Percentiles rank a stretch among this genome's conserved stretches.
Conservation (phyloP, 2,329 filamentous ascomycete genomes). For the Nemania diffusa region DNA sequence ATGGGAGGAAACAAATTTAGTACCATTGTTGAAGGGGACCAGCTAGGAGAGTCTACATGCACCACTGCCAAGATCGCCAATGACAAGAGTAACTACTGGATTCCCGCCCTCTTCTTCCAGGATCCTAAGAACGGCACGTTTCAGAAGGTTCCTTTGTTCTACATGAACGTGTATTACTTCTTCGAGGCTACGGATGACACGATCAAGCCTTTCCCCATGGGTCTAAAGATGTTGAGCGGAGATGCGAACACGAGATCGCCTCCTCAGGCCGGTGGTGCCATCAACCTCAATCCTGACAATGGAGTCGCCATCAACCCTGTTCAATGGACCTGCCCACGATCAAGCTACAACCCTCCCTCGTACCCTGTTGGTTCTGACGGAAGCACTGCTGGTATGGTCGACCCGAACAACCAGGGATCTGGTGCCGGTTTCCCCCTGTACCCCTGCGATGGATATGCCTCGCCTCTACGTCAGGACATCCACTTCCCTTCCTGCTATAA, state of each 20-base stretch:
- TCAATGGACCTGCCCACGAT: conserved; percentile 70
- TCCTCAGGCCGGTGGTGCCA: conserved; percentile 62
- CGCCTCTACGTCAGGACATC: conserved; percentile 72
- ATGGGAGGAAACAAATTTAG: conserved; percentile 77
- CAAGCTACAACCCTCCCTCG: conserved; percentile 58
- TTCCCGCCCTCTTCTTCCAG: conserved; percentile 75
- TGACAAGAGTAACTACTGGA: conserved; percentile 82
- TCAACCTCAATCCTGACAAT: conserved; percentile 62
- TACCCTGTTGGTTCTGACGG: conserved; percentile 68
- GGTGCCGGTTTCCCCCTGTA: conserved; percentile 76
- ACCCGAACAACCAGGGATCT: conserved; percentile 63
- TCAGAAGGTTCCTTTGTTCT: conserved; percentile 74
- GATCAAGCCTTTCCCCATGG: conserved; percentile 74
- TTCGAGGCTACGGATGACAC: conserved; percentile 73
- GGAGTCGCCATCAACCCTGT: conserved; percentile 62
- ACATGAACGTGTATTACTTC: conserved; percentile 83
- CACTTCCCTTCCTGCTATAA: conserved; percentile 82
- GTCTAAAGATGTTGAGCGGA: conserved; percentile 77
- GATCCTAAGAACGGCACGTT: conserved; percentile 71
- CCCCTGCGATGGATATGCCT: conserved; percentile 71
- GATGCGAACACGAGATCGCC: conserved; percentile 67
- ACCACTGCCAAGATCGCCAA: conserved; percentile 75
- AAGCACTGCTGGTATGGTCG: conserved; percentile 63
- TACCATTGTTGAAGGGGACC: conserved; percentile 68
- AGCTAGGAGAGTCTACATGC: conserved; percentile 71